Evolutionary conservation across 73 alveolate genomes (phyloP).

Genomic region (Loxodes magnus): DNA sequence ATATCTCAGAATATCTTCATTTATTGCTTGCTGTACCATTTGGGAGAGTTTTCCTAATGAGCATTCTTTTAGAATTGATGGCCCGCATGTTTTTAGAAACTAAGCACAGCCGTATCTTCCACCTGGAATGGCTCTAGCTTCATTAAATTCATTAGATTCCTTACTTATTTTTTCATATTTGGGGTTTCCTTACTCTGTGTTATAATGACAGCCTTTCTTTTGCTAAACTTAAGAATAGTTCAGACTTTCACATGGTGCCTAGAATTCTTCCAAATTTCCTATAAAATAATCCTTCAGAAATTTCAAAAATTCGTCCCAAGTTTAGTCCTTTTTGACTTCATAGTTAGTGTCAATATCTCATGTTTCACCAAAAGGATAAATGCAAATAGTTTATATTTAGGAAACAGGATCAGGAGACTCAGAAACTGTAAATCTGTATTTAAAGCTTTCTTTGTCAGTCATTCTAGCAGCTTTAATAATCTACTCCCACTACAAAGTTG

Average conservation of each 20-base stretch:
- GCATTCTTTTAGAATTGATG: slow-evolving; percentile 14
- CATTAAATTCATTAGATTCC: slow-evolving; percentile 12
- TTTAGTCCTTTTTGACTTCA: not conserved
- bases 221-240: too few species aligned
- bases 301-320: slow-evolving; percentile 1
- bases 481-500: slow-evolving; percentile 38
- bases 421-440: not conserved
- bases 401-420: not conserved
- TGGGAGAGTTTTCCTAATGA: slow-evolving; percentile 42
- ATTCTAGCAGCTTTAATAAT: slow-evolving; percentile 9
- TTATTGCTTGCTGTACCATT: slow-evolving; percentile 45
- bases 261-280: slow-evolving; percentile 1
- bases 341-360: not conserved
- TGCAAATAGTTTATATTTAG: not conserved
- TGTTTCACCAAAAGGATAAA: not conserved
- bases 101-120: slow-evolving; percentile 73
- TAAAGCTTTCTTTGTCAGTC: not conserved
- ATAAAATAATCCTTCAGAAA: not conserved
- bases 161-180: not conserved
- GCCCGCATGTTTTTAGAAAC: slow-evolving; percentile 48
- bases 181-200: slow-evolving; percentile 4
- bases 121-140: slow-evolving; percentile 51
- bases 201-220: too few species aligned
- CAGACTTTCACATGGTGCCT: too few species aligned
- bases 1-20: slow-evolving; percentile 44